A percentile compares a stretch with the other conserved stretches of the same genome.
These are phyloP conservation scores for Oryza longistaminata DNA, from an alignment of 176 grass and related monocot species.

Conservation along the genomic window DNA sequence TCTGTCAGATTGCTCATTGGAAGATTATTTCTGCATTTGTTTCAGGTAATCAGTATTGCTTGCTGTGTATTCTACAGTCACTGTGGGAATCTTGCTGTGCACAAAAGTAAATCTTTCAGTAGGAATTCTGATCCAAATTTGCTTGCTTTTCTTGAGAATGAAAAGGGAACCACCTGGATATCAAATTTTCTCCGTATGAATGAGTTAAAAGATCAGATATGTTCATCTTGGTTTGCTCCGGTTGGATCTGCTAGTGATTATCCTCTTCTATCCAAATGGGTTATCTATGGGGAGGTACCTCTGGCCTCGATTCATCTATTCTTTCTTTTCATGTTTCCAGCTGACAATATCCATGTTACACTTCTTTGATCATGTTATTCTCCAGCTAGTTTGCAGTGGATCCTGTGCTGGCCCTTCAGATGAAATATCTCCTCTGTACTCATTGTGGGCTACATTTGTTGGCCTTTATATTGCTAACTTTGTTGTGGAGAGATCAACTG, in stretches of 20 bases:
- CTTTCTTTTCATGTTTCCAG: conserved; percentile 6
- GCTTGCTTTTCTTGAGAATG: conserved; percentile 55
- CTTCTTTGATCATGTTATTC: conserved; percentile 51
- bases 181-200: conserved; percentile 82
- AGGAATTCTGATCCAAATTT: conserved; percentile 54
- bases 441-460: conserved; percentile 90
- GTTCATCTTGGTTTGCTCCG: conserved; percentile 93
- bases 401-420: conserved; percentile 79
- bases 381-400: conserved; percentile 96
- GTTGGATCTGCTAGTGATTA: conserved; percentile 93
- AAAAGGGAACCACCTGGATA: conserved; percentile 70
- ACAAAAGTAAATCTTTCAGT: conserved; percentile 59
- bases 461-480: conserved; percentile 93
- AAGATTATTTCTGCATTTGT: conserved; percentile 32
- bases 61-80: conserved; percentile 94
- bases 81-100: conserved; percentile 77
- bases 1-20: not conserved
- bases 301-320: conserved; percentile 25
- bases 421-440: conserved; percentile 97
- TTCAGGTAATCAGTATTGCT: conserved; percentile 90
- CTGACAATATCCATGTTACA: conserved; percentile 20
- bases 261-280: conserved; percentile 89
- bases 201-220: conserved; percentile 91
- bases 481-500: conserved; percentile 92
- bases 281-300: conserved; percentile 90